Base-by-base conservation (phyloP, 192 early-diverging fungal species). In the Pilaira anomala region DNA sequence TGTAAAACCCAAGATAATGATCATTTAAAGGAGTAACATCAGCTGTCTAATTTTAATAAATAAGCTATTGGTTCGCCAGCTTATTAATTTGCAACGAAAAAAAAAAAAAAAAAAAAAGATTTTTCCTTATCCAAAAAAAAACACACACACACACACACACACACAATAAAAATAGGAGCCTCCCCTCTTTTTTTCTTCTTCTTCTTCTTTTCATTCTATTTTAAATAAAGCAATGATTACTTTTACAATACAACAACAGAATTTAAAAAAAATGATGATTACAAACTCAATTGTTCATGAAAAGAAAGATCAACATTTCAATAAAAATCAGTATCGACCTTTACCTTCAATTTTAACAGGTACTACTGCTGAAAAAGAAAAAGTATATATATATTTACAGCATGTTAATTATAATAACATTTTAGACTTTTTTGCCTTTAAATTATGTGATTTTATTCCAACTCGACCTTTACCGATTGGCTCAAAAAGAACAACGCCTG, bases 361-460 rank as follows among this genome's bases (percentile, higher is more conserved):
- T 66, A 52, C 22, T 14, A 21, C n/a, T n/a, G 11, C 11, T 44
- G 3, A 44, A 44, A 2, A 44, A 3, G 2, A 9, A 44, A 44
- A 16, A 16, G 3, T n/a, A 48, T 9, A 3, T 52, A 6, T 39
- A 25, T n/a, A 44, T 50, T 44, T 25, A 54, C 48, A 8, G 12
- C 1, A 2, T 24, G 21, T 64, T 63, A 22, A 18, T n/a, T 33
- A 5, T 33, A 12, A 11, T 62, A 7, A 25, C 16, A 29, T 9
- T 24, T 28, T 14, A 68, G 67, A 69, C 29, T 62, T 63, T 16
- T 63, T 69, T 45, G 67, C 67, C 18, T 29, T 69, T 19, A 69
- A 61, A 7, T 33, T 69, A 21, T 61, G 67, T 21, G 67, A 69
- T 46, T 63, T 69, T 21, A n/a, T 69, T 24, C 67, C 60, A n/a